Percentiles rank a stretch among this genome's conserved stretches.
phyloP scores from a whole-genome alignment of 495 filamentous ascomycete genomes.

The Lindgomyces ingoldianus region DNA sequence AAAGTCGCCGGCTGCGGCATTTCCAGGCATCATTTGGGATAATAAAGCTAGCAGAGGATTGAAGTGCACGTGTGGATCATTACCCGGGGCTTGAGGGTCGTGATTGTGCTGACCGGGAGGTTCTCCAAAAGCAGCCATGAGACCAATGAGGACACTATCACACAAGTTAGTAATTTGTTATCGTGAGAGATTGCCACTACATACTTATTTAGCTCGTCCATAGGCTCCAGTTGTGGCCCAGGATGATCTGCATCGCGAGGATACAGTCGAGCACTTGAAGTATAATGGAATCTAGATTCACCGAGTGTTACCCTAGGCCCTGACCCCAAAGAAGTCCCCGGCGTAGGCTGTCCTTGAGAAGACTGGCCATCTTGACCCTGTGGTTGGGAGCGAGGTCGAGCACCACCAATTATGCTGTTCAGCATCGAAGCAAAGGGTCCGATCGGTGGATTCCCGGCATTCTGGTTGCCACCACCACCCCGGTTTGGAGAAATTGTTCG shows the following conservation, averaged over 20 bases:
- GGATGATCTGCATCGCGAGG: slow-evolving; percentile 41
- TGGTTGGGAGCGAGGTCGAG: background rate
- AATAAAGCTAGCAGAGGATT: slow-evolving; percentile 47
- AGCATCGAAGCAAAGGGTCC: slow-evolving; percentile 27
- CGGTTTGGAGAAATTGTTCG: slow-evolving; percentile 35
- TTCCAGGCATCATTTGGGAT: slow-evolving; percentile 55
- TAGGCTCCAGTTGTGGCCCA: slow-evolving; percentile 34
- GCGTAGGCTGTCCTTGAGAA: background rate
- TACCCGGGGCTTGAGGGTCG: background rate
- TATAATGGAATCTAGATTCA: slow-evolving; percentile 26
- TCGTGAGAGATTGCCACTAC: background rate
- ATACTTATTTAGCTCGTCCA: slow-evolving; percentile 37
- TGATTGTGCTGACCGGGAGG: slow-evolving; percentile 6
- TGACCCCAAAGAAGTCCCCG: background rate
- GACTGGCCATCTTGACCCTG: background rate
- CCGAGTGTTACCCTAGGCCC: slow-evolving; percentile 16
- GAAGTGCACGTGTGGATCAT: slow-evolving; percentile 3
- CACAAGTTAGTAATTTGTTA: slow-evolving; percentile 1
- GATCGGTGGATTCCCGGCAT: background rate
- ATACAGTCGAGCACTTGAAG: slow-evolving; percentile 30
- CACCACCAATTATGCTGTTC: slow-evolving; percentile 24
- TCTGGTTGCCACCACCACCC: slow-evolving; percentile 26
- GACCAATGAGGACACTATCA: slow-evolving; percentile 15
- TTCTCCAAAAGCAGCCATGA: slow-evolving; percentile 28
- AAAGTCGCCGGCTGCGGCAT: slow-evolving; percentile 70